Evolutionary conservation across 2,329 filamentous ascomycete genomes (phyloP), one percentile per base, ranked within the genome.

Genomic region (Plectosphaerella cucumerina): DNA sequence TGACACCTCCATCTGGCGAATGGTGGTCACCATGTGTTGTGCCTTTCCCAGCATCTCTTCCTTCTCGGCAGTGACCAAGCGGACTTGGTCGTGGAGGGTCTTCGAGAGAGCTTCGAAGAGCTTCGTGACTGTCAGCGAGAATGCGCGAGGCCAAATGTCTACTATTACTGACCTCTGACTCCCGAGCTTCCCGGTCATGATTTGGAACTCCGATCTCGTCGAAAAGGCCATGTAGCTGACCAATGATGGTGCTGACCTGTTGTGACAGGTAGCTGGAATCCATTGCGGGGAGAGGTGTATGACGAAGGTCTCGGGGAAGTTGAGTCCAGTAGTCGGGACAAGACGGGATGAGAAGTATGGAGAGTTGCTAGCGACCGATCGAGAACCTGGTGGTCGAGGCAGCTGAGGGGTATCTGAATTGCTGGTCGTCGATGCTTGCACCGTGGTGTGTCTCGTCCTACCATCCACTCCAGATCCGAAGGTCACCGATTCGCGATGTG

Each of bases 191-290:
- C 64, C 94, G 88, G 70, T 97, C 94, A 84, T 96, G 91, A 63
- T 76, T 84, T 23, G 93, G 84, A n/a, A 99, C 89, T 53, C 94
- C 94, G 64, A 99, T 99, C 67, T 99, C 93, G 69, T 99, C 94
- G 65, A 97, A 99, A 52, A 97, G 82, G 58, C 88, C 89, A 71
- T 97, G 93, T 54, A 99, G 81, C 72, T 97, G 91, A 69, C 84
- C 84, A 67, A 97, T 91, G 65, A 96, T 97, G 63, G 83, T 90
- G 60, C 90, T 94, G 73, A 99, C 90, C 82, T 97, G 94, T 69
- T 95, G 90, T 61, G 90, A 89, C 66, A 97, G 79, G 70, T 95
- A 95, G 68, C 89, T 90, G 53, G 92, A 90, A 72, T 97, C 92
- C 85, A 97, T 96, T 61, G 50, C 39, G 53, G 46, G 37, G 22